Evolutionary conservation across 2,329 filamentous ascomycete genomes (phyloP), one percentile per base, ranked within the genome.

Genomic region (Sphaerulina musiva): DNA sequence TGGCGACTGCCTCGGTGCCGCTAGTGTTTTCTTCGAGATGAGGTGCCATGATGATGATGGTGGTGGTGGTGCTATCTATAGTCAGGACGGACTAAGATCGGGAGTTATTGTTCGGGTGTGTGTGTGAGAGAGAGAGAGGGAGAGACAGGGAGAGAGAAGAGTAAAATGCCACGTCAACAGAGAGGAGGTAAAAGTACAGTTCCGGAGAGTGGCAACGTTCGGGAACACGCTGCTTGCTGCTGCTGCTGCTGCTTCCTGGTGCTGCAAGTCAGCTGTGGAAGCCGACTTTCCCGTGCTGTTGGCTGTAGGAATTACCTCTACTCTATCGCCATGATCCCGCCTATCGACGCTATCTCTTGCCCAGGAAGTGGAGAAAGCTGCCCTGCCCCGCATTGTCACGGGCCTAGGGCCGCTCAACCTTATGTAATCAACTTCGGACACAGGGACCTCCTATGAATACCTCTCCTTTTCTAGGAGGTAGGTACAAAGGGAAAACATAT

Each of bases 11-110:
- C 41, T 46, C 41, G 41, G 40, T 32, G 26, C 6, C n/a, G 1
- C 36, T 44, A 12, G 34, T 53, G 26, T 54, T 31, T 38, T 62
- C 59, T 53, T 66, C 61, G 59, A 66, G 66, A 58, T 69, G 66
- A 14, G 67, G 67, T 52, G 67, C 65, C 67, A 69, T 69, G 10
- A 10, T 20, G 20, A 20, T 20, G 20, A 20, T 20, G 20, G 2
- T 20, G 20, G 3, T 40, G 26, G 4, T 11, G 4, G 14, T 48
- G 10, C 26, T 34, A 17, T 39, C 6, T 17, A 44, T 41, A 32
- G 4, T 36, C 3, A 36, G 10, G 7, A 9, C 9, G 26, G 14
- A 6, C 3, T 42, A 9, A 17, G 4, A 42, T 29, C 23, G 7
- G 38, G 3, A 39, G n/a, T 4, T 38, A 36, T 8, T 23, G 20